phyloP scores from a whole-genome alignment of 2,329 filamentous ascomycete genomes.

The Diaporthe aspalathi region DNA sequence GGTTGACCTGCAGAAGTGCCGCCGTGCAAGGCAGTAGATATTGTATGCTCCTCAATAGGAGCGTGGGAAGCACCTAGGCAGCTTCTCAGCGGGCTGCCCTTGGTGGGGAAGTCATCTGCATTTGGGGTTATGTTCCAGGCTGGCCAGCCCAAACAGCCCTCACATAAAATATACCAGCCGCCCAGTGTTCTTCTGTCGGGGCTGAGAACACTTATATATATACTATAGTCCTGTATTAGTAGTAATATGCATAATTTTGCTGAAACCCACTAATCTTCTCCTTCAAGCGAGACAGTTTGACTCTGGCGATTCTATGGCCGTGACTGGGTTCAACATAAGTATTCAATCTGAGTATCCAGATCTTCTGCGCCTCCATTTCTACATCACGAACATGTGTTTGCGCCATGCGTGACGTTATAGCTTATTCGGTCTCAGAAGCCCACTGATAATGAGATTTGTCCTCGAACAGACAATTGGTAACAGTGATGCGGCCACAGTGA shows the following conservation, averaged over 20 bases:
- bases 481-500: not conserved
- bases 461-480: not conserved
- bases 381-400: too few species aligned
- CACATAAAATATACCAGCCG: not conserved
- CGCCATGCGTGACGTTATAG: too few species aligned
- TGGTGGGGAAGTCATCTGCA: not conserved
- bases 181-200: not conserved
- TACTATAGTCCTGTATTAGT: not conserved
- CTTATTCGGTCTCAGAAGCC: too few species aligned
- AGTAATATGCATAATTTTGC: conserved; percentile 8
- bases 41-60: too few species aligned
- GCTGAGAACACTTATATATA: not conserved
- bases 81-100: too few species aligned
- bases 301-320: not conserved
- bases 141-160: not conserved
- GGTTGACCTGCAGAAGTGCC: conserved; percentile 15
- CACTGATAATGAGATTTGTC: too few species aligned
- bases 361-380: too few species aligned
- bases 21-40: conserved; percentile 6
- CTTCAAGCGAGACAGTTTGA: not conserved
- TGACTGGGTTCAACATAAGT: too few species aligned
- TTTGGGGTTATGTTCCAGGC: not conserved
- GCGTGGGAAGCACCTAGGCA: not conserved
- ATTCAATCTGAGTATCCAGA: not conserved
- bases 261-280: not conserved